Evolutionary conservation across 2,329 filamentous ascomycete genomes (phyloP), one percentile per base, ranked within the genome.

Genomic region (Fusarium goolgardi): DNA sequence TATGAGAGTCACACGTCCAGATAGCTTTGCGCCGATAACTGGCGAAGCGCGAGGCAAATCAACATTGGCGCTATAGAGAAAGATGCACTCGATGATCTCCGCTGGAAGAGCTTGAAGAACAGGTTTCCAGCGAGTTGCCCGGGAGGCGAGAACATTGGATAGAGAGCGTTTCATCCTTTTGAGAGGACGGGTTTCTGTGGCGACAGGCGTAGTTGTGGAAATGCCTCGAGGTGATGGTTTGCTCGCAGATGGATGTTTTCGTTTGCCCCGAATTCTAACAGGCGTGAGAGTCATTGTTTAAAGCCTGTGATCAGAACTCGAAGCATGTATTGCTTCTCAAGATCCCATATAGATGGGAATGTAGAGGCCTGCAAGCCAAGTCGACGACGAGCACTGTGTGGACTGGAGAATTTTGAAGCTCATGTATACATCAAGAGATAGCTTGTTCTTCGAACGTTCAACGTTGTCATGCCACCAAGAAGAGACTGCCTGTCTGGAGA

Each of bases 31-130:
- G 25, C 84, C 83, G 31, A 88, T 76, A 32, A 79, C 73, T 13
- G 74, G 80, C 52, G 80, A 83, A 49, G 81, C 78, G 7, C 76
- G 79, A 1, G 84, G 80, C 1, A 88, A 77, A 51, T 81, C 78
- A 46, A 84, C 63, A 65, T 85, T 87, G 63, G 76, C 72, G 49
- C 84, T 86, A 53, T 83, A 75, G 65, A 84, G 74, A 55, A 87
- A 82, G 47, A 88, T 86, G 32, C 65, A 78, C 71, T 87, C 84
- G 15, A 88, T 79, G 25, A 88, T 77, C 72, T 88, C 86, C 9
- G 81, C 72, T 0, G 86, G 86, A 11, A 88, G 75, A 31, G 70
- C 71, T 50, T 80, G 75, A 23, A 81, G 69, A 13, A 45, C 72
- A 6, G 70, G 53, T 18, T 75, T 73, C 27, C 55, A 68, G 23